These are phyloP conservation scores for Heritiera fomes DNA, from an alignment of 345 rosid species.

Conservation along the genomic window DNA sequence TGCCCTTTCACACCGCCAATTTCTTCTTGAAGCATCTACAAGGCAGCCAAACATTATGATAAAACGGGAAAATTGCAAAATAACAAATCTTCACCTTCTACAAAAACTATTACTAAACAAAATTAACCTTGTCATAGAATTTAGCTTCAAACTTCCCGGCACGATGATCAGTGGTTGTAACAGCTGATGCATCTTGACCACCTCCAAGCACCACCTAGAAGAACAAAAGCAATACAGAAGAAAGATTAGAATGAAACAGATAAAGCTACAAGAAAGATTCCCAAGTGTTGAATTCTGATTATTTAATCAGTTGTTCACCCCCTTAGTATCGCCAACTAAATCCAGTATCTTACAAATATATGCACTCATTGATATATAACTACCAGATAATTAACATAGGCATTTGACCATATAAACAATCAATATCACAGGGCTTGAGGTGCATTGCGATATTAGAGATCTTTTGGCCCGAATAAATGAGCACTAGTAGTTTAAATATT, in stretches of 20 bases:
- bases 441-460: background rate
- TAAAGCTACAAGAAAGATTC: background rate
- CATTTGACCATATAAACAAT: background rate
- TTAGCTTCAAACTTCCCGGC: conserved; percentile 99
- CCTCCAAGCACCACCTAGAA: conserved; percentile 95
- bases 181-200: conserved; percentile 97
- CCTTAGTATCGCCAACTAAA: background rate
- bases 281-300: background rate
- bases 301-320: background rate
- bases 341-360: conserved; percentile 5
- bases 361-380: background rate
- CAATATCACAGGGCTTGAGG: background rate
- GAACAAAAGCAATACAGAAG: conserved; percentile 9
- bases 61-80: background rate
- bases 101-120: background rate
- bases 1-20: conserved; percentile 98
- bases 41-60: background rate
- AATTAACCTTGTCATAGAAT: conserved; percentile 73
- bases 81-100: background rate
- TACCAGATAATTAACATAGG: background rate
- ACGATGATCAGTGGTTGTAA: conserved; percentile 95
- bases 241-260: background rate
- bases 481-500: background rate
- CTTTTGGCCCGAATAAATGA: background rate
- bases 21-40: conserved; percentile 80